Percentiles rank a stretch among this genome's conserved stretches.
Conservation (phyloP, 805 yeast species). For the Myxozyma neglecta region DNA sequence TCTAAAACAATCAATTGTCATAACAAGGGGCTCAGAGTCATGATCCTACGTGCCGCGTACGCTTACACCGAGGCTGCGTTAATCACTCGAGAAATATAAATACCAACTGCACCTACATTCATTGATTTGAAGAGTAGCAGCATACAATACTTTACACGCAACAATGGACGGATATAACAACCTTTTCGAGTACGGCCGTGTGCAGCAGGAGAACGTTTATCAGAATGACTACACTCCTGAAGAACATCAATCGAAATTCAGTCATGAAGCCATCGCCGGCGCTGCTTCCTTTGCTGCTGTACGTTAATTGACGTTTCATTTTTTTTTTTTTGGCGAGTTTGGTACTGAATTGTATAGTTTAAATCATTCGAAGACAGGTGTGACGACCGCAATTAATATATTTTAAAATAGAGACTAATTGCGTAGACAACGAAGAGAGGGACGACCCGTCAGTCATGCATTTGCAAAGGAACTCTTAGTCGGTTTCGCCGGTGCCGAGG, state of each 20-base stretch:
- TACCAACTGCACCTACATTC: not conserved
- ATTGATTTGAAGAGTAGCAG: no score
- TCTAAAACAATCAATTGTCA: no score
- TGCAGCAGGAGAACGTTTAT: conserved; percentile 19
- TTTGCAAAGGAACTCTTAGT: conserved; percentile 38
- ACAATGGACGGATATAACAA: conserved; percentile 31
- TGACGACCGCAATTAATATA: not conserved
- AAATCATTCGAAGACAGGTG: conserved; percentile 36
- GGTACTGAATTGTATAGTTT: conserved; percentile 3
- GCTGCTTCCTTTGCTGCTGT: conserved; percentile 38
- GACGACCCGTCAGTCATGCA: conserved; percentile 37
- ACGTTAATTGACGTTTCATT: not conserved
- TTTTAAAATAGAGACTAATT: not conserved
- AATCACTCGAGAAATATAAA: no score
- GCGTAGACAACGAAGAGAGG: conserved; percentile 35
- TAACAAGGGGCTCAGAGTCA: no score
- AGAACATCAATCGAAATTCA: conserved; percentile 36
- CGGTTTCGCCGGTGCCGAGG: conserved; percentile 38
- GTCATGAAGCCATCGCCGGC: conserved; percentile 39
- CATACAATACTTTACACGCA: not conserved
- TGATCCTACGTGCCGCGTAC: no score
- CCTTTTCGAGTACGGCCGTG: conserved; percentile 15
- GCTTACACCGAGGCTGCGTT: no score
- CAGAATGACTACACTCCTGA: conserved; percentile 21
- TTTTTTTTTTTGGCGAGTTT: not conserved